Evolutionary conservation across 495 filamentous ascomycete genomes (phyloP), one percentile per base, ranked within the genome.

Genomic region (Saxophila tyrrhenica): DNA sequence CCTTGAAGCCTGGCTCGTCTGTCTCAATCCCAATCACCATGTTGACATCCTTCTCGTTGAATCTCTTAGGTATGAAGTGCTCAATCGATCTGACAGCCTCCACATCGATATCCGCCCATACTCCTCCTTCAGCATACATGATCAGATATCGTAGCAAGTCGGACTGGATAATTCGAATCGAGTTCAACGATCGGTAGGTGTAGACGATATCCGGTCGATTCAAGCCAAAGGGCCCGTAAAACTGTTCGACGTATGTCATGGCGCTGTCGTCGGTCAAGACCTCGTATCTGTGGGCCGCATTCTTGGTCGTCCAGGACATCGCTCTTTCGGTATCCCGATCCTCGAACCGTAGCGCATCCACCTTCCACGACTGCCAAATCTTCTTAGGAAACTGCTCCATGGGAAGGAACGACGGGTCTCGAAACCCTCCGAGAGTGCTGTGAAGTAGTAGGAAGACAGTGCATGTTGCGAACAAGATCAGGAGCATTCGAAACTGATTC

Each of bases 331-430:
- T 64, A 54, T 84, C 80, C 19, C 77, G 69, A 51, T 73, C 69
- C 53, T 79, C 78, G 55, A 83, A 80, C 0, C 66, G 64, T 35
- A 82, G 67, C 5, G 80, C 73, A 60, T 77, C 72, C 25, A 79
- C 73, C 63, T 83, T 82, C 81, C 81, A 84, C 10, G 78, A 77
- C 64, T 84, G 81, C 81, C 81, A 84, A 55, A 84, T 80, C 62
- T 80, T 80, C 25, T 48, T 48, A 32, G 51, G 60, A 49, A 45
- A 64, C 46, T n/a, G 55, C 17, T 32, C 42, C n/a, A 23, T 39
- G 9, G 25, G 17, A 22, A 25, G n/a, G 22, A 39, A 17, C 7
- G 39, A 22, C 20, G 41, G 50, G 17, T 39, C 39, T 9, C 41
- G 16, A 16, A 39, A 38, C 29, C 51, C 56, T 20, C 56, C 61